phyloP scores from a whole-genome alignment of 148 eudicot species.

The Vaccinium corymbosum region DNA sequence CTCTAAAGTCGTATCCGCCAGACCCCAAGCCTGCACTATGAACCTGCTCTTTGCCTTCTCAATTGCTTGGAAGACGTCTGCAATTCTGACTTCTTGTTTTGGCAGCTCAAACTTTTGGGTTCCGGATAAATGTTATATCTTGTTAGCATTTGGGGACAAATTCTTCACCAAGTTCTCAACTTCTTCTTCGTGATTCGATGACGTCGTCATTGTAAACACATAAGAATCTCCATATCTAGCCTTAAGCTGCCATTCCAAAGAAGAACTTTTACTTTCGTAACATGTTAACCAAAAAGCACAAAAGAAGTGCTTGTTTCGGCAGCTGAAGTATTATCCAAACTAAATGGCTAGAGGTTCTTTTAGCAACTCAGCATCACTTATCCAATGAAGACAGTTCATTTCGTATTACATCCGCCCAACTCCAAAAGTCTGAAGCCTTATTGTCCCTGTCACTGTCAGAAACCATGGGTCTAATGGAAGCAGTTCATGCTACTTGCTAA shows the following conservation, averaged over 20 bases:
- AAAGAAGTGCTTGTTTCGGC: not conserved
- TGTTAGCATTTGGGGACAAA: no score
- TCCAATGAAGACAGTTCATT: not conserved
- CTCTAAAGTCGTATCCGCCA: no score
- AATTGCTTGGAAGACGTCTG: no score
- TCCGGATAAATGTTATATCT: no score
- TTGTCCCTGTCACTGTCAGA: not conserved
- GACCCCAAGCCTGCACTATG: no score
- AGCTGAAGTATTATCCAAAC: not conserved
- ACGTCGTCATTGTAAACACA: not conserved
- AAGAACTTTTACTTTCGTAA: not conserved
- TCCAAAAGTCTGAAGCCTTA: not conserved
- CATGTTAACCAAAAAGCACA: slow-evolving; percentile 6
- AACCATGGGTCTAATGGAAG: not conserved
- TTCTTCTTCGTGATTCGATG: no score
- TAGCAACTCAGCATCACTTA: not conserved
- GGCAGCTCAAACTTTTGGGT: no score
- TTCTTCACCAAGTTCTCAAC: no score
- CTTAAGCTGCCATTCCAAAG: not conserved
- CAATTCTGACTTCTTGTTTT: no score
- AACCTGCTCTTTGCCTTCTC: no score
- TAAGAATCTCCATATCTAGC: not conserved
- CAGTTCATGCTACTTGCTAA: not conserved
- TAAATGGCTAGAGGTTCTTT: not conserved
- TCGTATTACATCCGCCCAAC: not conserved